Evolutionary conservation across 306 rosid genomes (phyloP), one percentile per base, ranked within the genome.

Genomic region (Hippophae rhamnoides): DNA sequence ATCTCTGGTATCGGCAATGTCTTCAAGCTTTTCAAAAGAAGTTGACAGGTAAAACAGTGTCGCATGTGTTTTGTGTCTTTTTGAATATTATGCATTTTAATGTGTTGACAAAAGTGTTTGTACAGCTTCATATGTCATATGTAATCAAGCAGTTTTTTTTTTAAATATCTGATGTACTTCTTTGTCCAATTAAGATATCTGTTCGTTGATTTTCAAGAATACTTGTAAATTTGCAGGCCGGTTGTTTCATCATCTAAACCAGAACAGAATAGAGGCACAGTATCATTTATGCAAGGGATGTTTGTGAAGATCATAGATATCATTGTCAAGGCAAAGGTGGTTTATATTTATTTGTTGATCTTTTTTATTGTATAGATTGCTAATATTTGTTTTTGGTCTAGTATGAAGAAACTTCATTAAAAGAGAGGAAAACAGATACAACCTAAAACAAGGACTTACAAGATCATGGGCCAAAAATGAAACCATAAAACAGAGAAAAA

Each of bases 321-420:
- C 62, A 45, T 80, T 56, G 79, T 61, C 55, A 92, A 87, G 79
- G 95, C 96, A 43, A 92, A 92, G 98, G 98, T 87, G 67, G 14
- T 54, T 43, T 44, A 26, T 47, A 61, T 69, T 64, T 47, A 48
- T 72, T 45, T 58, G 65, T 10, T 14, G 41, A 65, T 43, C 64
- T 45, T 42, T 1, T 7, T 3, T 41, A 63, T 13, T 10, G 72
- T 18, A 18, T 18, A 18, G 23, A 57, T 51, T 57, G 27, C 27
- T 54, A 13, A 10, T 52, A 42, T 64, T 18, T 18, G 1, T 18
- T 18, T 18, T 18, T 18, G 23, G 23, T 18, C 23, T 0, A 18
- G 23, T 0, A 18, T 18, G 23, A 18, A 18, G 23, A 18, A 18
- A 18, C 23, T 18, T 18, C 23, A 18, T 18, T 18, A 18, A 18